Evolutionary conservation across 805 yeast genomes (phyloP).

Genomic region (Ogataea zsoltii): DNA sequence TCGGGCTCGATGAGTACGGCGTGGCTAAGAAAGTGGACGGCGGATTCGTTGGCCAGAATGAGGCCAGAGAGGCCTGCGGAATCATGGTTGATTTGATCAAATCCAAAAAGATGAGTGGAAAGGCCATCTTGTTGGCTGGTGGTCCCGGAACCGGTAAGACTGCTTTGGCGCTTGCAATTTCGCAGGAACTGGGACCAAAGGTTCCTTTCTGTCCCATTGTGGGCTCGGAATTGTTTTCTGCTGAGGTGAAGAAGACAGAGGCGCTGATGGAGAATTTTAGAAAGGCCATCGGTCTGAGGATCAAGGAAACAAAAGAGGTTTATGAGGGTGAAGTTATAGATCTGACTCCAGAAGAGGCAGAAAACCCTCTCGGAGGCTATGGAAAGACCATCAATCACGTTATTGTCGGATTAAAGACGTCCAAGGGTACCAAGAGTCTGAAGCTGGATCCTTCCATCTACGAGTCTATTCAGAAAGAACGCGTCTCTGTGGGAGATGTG

Average conservation of each 20-base stretch:
- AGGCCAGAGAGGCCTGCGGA: constrained; percentile 96
- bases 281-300: constrained; percentile 91
- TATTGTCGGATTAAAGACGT: constrained; percentile 92
- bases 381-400: constrained; percentile 64
- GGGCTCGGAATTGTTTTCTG: constrained; percentile 89
- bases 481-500: constrained; percentile 96
- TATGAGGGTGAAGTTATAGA: constrained; percentile 99
- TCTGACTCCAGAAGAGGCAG: constrained; percentile 78
- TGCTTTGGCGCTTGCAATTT: constrained; percentile 93
- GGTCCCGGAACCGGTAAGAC: constrained; percentile 99
- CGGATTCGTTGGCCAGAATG: constrained; percentile 97
- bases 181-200: constrained; percentile 68
- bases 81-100: constrained; percentile 90
- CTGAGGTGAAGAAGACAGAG: constrained; percentile 93
- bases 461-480: constrained; percentile 92
- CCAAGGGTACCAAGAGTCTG: constrained; percentile 93
- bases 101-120: constrained; percentile 93
- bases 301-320: constrained; percentile 94
- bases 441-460: constrained; percentile 99
- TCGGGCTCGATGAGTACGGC: constrained; percentile 91
- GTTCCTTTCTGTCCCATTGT: constrained; percentile 96
- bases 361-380: constrained; percentile 96
- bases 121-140: constrained; percentile 94
- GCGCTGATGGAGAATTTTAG: constrained; percentile 95
- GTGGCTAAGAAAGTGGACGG: constrained; percentile 80